Percentiles rank a stretch among this genome's conserved stretches.
Evolutionary conservation across 2,329 filamentous ascomycete species (phyloP).

Genomic region (Xylariaceae sp.): DNA sequence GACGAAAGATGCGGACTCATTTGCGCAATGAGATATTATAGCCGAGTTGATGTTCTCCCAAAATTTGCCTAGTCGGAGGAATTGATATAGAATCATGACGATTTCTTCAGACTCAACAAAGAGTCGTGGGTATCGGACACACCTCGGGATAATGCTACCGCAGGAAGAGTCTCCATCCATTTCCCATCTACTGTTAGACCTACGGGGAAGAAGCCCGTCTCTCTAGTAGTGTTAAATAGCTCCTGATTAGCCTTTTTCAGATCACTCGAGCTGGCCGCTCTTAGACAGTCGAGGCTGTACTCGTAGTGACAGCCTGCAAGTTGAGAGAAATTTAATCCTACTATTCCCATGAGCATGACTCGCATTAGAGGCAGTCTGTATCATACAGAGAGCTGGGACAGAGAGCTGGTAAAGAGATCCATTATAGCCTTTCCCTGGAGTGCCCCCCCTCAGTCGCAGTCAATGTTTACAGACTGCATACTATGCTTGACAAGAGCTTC

Average conservation of each 20-base stretch:
- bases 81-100: not conserved
- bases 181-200: slow-evolving; percentile 40
- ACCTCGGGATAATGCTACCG: slow-evolving; percentile 33
- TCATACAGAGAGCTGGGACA: too few relatives aligned
- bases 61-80: slow-evolving; percentile 30
- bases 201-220: slow-evolving; percentile 33
- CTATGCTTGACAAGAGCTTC: too few relatives aligned
- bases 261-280: slow-evolving; percentile 18
- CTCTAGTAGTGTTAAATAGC: slow-evolving; percentile 33
- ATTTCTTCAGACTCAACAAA: too few relatives aligned
- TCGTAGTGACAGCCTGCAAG: slow-evolving; percentile 38
- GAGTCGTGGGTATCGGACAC: not conserved
- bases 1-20: slow-evolving; percentile 29
- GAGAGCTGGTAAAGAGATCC: too few relatives aligned
- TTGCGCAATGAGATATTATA: slow-evolving; percentile 38
- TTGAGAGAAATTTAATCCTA: slow-evolving; percentile 28
- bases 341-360: too few relatives aligned
- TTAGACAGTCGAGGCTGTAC: slow-evolving; percentile 36
- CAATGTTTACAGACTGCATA: too few relatives aligned
- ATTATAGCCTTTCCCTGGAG: too few relatives aligned
- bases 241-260: not conserved
- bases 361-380: too few relatives aligned
- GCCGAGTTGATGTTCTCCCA: slow-evolving; percentile 37
- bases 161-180: slow-evolving; percentile 37
- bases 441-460: too few relatives aligned